Evolutionary conservation across 2,329 filamentous ascomycete species (phyloP).

Genomic region (Aurifilum marmelostoma): DNA sequence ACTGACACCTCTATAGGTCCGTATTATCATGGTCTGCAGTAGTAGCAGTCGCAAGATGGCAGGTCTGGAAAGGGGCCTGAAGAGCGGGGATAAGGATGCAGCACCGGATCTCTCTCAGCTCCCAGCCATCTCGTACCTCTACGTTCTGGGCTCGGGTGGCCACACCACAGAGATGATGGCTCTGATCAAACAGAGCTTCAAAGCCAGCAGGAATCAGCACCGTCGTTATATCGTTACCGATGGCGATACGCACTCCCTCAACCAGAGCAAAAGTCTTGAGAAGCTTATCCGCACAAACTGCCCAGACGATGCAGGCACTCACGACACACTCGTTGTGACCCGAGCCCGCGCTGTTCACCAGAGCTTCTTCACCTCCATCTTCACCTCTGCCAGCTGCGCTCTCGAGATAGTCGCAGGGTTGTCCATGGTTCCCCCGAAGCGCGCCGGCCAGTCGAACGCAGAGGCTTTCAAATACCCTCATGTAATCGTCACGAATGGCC

Average conservation of each 20-base stretch:
- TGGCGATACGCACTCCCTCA: conserved; percentile 73
- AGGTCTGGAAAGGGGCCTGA: conserved; percentile 1
- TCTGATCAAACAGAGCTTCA: conserved; percentile 69
- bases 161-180: conserved; percentile 95
- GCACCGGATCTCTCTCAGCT: conserved; percentile 29
- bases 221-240: conserved; percentile 82
- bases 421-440: conserved; percentile 34
- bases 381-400: conserved; percentile 69
- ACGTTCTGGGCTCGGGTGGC: conserved; percentile 89
- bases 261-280: conserved; percentile 68
- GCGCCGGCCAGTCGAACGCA: conserved; percentile 25
- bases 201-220: conserved; percentile 56
- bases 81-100: neutral
- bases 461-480: conserved; percentile 60
- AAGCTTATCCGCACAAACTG: conserved; percentile 43
- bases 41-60: conserved; percentile 2
- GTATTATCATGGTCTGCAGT: neutral
- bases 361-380: conserved; percentile 71
- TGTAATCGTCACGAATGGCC: conserved; percentile 84
- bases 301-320: conserved; percentile 50
- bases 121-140: conserved; percentile 61
- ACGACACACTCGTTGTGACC: conserved; percentile 69
- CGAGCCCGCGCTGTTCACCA: conserved; percentile 85
- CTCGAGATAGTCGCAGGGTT: conserved; percentile 63
- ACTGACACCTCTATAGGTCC: neutral